phyloP scores from a whole-genome alignment of 805 yeast genomes.

The Starmerella sirachaensis region DNA sequence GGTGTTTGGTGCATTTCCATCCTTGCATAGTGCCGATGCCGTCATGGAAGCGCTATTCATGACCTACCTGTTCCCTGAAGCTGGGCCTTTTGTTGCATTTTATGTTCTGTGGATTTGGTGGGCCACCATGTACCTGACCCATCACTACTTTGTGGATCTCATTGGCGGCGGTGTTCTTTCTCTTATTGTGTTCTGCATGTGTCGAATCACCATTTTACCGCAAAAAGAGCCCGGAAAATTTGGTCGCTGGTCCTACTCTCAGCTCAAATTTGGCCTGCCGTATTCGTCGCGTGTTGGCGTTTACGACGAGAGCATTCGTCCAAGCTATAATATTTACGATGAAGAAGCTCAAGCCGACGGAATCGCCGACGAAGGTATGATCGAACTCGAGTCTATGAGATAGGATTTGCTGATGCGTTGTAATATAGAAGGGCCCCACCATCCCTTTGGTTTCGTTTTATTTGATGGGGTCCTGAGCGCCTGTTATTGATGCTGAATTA shows the following conservation, averaged over 20 bases:
- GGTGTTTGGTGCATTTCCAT: conserved; percentile 79
- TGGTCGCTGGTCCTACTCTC: conserved; percentile 34
- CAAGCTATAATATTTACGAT: conserved; percentile 11
- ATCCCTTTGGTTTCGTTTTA: no score
- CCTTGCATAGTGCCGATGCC: conserved; percentile 88
- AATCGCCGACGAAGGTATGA: conserved; percentile 4
- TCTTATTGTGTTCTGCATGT: conserved; percentile 52
- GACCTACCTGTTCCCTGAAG: conserved; percentile 66
- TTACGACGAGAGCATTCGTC: background rate
- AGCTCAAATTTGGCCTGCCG: conserved; percentile 25
- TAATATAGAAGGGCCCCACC: conserved; percentile 1
- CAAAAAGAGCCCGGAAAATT: conserved; percentile 29
- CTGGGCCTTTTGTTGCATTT: conserved; percentile 49
- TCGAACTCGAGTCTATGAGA: conserved; percentile 6
- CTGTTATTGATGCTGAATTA: no score
- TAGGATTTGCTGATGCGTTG: background rate
- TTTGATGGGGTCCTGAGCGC: no score
- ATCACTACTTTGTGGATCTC: conserved; percentile 87
- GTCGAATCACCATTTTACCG: conserved; percentile 58
- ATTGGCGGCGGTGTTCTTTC: conserved; percentile 89
- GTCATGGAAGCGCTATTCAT: conserved; percentile 86
- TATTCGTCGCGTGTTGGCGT: background rate
- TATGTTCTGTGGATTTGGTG: conserved; percentile 97
- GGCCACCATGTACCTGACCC: conserved; percentile 95
- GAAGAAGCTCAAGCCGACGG: conserved; percentile 15